phyloP scores from a whole-genome alignment of 495 filamentous ascomycete species.

The Penicillium angulare region DNA sequence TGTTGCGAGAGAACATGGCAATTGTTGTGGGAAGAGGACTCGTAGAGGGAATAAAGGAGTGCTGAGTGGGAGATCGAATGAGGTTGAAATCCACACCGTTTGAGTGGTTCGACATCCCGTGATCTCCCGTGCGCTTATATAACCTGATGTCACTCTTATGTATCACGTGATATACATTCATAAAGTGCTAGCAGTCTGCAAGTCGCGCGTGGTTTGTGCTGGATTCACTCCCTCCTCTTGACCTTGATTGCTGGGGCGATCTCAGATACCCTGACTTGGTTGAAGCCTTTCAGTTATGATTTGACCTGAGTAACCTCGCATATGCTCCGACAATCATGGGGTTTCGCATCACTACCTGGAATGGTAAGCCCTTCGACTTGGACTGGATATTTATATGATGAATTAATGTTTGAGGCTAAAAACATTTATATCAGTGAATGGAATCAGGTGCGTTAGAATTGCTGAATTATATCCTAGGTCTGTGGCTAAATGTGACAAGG shows the following conservation, averaged over 20 bases:
- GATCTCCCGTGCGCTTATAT: constrained; percentile 40
- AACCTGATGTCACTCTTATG: constrained; percentile 38
- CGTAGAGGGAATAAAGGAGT: constrained; percentile 15
- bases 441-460: constrained; percentile 67
- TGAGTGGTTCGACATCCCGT: constrained; percentile 40
- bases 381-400: neutral
- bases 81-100: constrained; percentile 35
- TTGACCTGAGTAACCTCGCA: neutral
- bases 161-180: constrained; percentile 28
- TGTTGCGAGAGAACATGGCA: constrained; percentile 62
- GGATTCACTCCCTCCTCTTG: too few relatives aligned
- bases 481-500: constrained; percentile 33
- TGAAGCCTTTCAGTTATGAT: neutral
- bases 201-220: neutral
- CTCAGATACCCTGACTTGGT: neutral
- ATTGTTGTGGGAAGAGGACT: constrained; percentile 14
- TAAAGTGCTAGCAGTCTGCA: neutral
- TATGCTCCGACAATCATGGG: constrained; percentile 52
- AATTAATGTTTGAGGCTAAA: neutral
- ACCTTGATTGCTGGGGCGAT: too few relatives aligned
- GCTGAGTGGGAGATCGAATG: constrained; percentile 26
- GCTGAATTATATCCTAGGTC: neutral
- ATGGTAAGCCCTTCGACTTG: constrained; percentile 54
- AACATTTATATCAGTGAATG: constrained; percentile 66
- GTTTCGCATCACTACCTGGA: constrained; percentile 87